These are phyloP conservation scores for Blastomyces gilchristii DNA, from an alignment of 2,329 filamentous ascomycete species.

Conservation along the genomic window DNA sequence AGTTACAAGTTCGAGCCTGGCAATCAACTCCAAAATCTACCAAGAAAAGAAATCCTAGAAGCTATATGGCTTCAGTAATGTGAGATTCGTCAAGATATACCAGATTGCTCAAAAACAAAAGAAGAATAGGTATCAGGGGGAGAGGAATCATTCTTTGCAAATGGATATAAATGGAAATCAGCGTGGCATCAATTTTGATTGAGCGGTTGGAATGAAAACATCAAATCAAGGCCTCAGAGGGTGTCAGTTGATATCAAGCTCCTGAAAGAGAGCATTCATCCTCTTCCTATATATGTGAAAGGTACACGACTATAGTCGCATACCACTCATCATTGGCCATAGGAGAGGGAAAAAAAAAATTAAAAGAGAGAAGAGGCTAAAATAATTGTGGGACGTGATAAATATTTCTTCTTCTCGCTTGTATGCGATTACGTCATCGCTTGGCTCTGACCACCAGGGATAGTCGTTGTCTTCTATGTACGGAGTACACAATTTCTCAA, in stretches of 20 bases:
- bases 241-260: conserved; percentile 6
- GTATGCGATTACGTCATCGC: background rate
- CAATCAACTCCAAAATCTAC: background rate
- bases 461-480: too few relatives aligned
- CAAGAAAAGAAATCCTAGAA: background rate
- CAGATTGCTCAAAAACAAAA: background rate
- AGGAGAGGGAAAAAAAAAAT: conserved; percentile 23
- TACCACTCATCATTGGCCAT: conserved; percentile 5
- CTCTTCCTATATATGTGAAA: conserved; percentile 14
- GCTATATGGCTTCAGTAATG: background rate
- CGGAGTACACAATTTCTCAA: background rate
- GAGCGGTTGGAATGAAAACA: background rate
- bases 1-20: background rate
- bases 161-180: too few relatives aligned
- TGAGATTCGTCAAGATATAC: background rate
- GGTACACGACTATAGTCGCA: conserved; percentile 2
- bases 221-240: conserved; percentile 1
- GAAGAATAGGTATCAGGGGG: background rate
- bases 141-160: background rate
- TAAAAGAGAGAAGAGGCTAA: conserved; percentile 19
- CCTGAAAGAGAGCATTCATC: conserved; percentile 1
- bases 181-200: background rate
- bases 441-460: too few relatives aligned
- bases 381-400: conserved; percentile 5
- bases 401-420: background rate